Evolutionary conservation across 164 flowering plant species (phyloP).

Genomic region (Tetrastigma voinierianum): DNA sequence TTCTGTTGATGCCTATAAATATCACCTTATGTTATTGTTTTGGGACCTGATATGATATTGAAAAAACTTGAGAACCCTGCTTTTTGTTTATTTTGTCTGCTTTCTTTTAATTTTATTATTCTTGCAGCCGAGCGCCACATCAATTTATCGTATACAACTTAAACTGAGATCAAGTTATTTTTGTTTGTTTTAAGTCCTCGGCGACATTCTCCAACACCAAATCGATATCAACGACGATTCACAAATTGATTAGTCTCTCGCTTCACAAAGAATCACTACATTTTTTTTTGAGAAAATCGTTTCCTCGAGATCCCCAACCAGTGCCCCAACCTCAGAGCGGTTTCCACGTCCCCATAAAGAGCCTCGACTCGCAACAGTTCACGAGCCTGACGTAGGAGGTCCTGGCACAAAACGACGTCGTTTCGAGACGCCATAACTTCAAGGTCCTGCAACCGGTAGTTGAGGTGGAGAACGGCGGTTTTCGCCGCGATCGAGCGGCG

Average conservation of each 20-base stretch:
- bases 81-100: too few species aligned
- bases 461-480: conserved; percentile 17
- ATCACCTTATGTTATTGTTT: too few species aligned
- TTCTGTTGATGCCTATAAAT: too few species aligned
- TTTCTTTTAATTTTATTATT: too few species aligned
- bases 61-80: too few species aligned
- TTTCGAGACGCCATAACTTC: conserved; percentile 9
- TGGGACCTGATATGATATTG: too few species aligned
- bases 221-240: conserved; percentile 43
- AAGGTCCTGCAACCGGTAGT: conserved; percentile 20
- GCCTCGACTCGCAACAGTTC: background rate
- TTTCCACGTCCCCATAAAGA: conserved; percentile 23
- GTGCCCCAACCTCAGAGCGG: conserved; percentile 50
- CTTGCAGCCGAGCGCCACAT: too few species aligned
- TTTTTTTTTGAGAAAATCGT: conserved; percentile 21
- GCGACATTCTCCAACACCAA: conserved; percentile 26
- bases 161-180: too few species aligned
- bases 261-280: conserved; percentile 6
- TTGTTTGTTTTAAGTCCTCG: too few species aligned
- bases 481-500: conserved; percentile 29
- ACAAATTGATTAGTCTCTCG: conserved; percentile 40
- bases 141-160: too few species aligned
- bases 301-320: conserved; percentile 83
- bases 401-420: conserved; percentile 1
- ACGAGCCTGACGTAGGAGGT: background rate